Conservation (phyloP, 106 monocot genomes). For the Apostasia ramifera region DNA sequence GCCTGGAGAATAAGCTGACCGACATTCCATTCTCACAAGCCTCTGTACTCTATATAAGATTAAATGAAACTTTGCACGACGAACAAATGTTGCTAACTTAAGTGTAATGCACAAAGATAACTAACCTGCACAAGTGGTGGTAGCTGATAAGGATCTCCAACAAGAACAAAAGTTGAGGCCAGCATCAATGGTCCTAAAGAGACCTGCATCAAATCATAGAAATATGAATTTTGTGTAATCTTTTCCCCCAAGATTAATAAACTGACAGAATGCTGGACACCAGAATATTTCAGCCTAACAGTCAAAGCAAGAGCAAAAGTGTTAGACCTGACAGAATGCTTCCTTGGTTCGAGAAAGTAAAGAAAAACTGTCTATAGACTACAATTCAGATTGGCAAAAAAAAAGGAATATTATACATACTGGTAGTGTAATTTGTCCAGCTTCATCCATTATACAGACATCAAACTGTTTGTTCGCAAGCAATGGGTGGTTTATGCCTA, state of each 20-base stretch:
- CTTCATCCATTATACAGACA: constrained; percentile 97
- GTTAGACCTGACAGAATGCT: no score
- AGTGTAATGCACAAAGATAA: neutral
- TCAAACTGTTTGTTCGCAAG: constrained; percentile 89
- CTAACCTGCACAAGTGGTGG: constrained; percentile 91
- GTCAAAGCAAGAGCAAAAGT: neutral
- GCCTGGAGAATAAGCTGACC: constrained; percentile 82
- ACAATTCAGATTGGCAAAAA: neutral
- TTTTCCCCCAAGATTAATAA: neutral
- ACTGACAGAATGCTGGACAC: neutral
- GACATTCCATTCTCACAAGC: constrained; percentile 92
- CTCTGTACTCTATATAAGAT: constrained; percentile 64
- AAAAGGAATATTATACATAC: constrained; percentile 26
- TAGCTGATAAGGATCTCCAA: constrained; percentile 98
- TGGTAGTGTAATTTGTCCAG: constrained; percentile 93
- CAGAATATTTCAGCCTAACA: neutral
- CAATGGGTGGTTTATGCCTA: constrained; percentile 84
- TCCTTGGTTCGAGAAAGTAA: no score
- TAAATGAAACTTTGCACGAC: constrained; percentile 1
- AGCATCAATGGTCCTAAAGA: constrained; percentile 97
- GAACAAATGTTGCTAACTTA: constrained; percentile 1
- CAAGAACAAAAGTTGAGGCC: constrained; percentile 91
- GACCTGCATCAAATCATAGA: constrained; percentile 36
- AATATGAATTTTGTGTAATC: neutral
- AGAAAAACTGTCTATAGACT: no score